Evolutionary conservation across 2,329 filamentous ascomycete genomes (phyloP).

Genomic region (Juglanconis juglandina): DNA sequence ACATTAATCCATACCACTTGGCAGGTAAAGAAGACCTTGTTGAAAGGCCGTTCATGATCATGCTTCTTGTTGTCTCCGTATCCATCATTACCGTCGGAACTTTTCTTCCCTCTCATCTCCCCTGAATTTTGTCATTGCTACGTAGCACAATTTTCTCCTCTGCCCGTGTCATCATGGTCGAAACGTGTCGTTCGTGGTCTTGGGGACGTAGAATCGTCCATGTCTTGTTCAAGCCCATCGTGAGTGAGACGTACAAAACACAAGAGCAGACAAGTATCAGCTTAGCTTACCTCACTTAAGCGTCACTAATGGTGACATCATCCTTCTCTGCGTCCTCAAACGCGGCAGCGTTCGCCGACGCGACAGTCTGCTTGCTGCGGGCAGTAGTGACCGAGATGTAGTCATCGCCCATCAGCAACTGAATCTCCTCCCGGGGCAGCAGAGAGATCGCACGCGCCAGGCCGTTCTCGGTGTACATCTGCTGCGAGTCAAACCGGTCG

Average conservation of each 20-base stretch:
- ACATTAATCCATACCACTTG: too few species aligned
- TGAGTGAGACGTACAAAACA: not conserved
- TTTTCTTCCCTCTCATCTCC: too few species aligned
- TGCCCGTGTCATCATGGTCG: not conserved
- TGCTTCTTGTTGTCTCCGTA: too few species aligned
- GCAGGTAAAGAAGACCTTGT: too few species aligned
- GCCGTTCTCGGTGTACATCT: not conserved
- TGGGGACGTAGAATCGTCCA: not conserved
- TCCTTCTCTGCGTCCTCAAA: not conserved
- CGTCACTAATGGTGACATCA: not conserved
- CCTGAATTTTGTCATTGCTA: too few species aligned
- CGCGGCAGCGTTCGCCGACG: not conserved
- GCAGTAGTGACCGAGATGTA: conserved; percentile 6
- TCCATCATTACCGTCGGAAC: too few species aligned
- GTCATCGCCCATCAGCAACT: conserved; percentile 16
- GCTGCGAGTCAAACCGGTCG: conserved; percentile 1
- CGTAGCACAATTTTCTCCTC: not conserved
- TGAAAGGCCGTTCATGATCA: too few species aligned
- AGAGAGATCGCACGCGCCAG: not conserved
- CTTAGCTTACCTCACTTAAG: not conserved
- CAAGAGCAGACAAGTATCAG: not conserved
- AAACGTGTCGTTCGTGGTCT: not conserved
- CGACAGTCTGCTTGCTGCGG: not conserved
- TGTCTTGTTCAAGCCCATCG: not conserved
- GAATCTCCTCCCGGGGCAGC: conserved; percentile 12